phyloP scores from a whole-genome alignment of 192 early-diverging fungal species.

The Backusella liffmaniae region DNA sequence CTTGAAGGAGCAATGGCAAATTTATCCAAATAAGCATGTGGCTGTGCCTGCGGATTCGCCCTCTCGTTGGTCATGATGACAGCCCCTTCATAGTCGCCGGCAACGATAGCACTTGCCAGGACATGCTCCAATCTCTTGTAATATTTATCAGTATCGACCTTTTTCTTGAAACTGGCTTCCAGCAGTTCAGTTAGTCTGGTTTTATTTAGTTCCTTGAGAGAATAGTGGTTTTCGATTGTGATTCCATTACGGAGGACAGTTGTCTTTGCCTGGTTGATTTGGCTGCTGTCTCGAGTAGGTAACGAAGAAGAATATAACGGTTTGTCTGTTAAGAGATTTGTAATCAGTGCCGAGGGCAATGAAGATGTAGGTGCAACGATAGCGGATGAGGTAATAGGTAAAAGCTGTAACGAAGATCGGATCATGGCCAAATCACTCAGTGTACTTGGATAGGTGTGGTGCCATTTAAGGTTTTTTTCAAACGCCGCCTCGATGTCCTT shows the following conservation, averaged over 20 bases:
- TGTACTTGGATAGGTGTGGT: slow-evolving; percentile 24
- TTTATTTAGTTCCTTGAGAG: slow-evolving; percentile 54
- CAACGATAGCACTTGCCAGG: slow-evolving; percentile 68
- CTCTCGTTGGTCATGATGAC: slow-evolving; percentile 78
- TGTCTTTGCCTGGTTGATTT: slow-evolving; percentile 49
- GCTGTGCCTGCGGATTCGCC: not conserved
- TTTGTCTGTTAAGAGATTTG: slow-evolving; percentile 79
- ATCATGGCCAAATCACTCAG: slow-evolving; percentile 59
- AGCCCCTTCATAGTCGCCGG: slow-evolving; percentile 92
- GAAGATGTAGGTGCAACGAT: slow-evolving; percentile 60
- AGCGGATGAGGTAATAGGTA: slow-evolving; percentile 78
- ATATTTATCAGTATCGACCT: slow-evolving; percentile 56
- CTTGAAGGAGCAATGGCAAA: slow-evolving; percentile 82
- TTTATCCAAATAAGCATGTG: slow-evolving; percentile 81
- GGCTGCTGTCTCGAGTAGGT: slow-evolving; percentile 25
- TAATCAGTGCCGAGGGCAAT: slow-evolving; percentile 52
- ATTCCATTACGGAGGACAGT: slow-evolving; percentile 82
- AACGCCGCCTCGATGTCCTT: slow-evolving; percentile 44
- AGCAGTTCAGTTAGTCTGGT: slow-evolving; percentile 56
- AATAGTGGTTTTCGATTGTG: slow-evolving; percentile 56
- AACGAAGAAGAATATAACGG: slow-evolving; percentile 63
- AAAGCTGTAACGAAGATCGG: slow-evolving; percentile 57
- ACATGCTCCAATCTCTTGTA: slow-evolving; percentile 52
- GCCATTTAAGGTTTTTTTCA: slow-evolving; percentile 28
- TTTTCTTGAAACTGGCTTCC: slow-evolving; percentile 74